These are phyloP conservation scores for Chloranthus sessilifolius DNA, from an alignment of 164 flowering plant species.

Conservation along the genomic window DNA sequence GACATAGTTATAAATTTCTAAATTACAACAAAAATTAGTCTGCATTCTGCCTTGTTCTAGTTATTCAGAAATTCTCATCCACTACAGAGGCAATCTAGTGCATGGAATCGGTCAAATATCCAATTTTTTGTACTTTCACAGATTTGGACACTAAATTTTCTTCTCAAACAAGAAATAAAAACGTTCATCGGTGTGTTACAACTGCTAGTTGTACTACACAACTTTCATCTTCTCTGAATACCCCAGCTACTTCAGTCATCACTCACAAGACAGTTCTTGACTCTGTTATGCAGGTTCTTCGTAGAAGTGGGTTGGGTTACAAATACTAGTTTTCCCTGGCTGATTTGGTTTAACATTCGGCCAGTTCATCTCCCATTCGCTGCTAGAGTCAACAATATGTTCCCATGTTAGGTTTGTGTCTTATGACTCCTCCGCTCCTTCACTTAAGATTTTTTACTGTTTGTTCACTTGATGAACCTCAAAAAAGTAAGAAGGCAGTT, in stretches of 20 bases:
- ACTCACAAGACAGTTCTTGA: conserved; percentile 9
- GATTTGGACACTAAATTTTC: conserved; percentile 1
- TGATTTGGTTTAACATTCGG: not conserved
- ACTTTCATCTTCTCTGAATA: conserved; percentile 1
- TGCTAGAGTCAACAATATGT: not conserved
- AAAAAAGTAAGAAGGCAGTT: too few relatives aligned
- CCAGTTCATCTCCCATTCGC: conserved; percentile 1
- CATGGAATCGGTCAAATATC: not conserved
- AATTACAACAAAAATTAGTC: not conserved
- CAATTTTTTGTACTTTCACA: conserved; percentile 4
- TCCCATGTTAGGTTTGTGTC: conserved; percentile 5
- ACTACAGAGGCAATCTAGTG: not conserved
- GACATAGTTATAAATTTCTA: too few relatives aligned
- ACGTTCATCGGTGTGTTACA: conserved; percentile 1
- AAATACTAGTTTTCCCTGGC: not conserved
- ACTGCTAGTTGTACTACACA: not conserved
- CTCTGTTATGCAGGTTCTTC: conserved; percentile 12
- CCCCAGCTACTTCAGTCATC: not conserved
- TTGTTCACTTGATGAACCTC: not conserved
- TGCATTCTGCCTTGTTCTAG: not conserved
- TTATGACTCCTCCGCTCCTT: not conserved
- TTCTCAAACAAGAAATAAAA: not conserved
- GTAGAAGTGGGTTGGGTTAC: not conserved
- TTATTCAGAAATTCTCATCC: conserved; percentile 1
- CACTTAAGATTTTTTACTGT: not conserved